phyloP scores from a whole-genome alignment of 2,329 filamentous ascomycete species.

The Calonectria pauciramosa region DNA sequence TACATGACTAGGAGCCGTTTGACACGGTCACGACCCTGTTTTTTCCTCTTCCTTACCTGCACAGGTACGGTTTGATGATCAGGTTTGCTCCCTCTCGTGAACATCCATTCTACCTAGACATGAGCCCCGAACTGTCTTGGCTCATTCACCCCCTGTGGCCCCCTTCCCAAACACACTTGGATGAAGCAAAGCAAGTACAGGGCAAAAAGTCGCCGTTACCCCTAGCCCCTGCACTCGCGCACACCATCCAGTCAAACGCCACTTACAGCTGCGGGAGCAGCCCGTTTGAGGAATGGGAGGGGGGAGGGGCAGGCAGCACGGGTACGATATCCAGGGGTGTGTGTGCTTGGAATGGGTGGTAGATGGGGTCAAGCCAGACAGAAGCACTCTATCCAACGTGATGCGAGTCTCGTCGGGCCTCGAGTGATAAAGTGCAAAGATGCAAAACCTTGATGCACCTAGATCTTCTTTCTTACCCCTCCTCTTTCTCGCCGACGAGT shows the following conservation, averaged over 20 bases:
- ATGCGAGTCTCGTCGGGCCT: conserved; percentile 5
- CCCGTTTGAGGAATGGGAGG: conserved; percentile 43
- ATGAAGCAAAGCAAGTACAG: not conserved
- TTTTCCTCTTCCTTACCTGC: not conserved
- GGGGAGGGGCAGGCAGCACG: conserved; percentile 9
- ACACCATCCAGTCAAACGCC: conserved; percentile 32
- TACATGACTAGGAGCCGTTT: not conserved
- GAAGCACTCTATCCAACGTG: not conserved
- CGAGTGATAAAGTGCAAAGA: not conserved
- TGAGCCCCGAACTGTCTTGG: conserved; percentile 9
- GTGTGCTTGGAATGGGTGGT: not conserved
- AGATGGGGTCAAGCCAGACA: not conserved
- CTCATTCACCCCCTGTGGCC: not conserved
- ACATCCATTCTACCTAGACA: not conserved
- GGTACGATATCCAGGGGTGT: not conserved
- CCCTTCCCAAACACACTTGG: not conserved
- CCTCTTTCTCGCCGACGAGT: not conserved
- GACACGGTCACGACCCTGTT: not conserved
- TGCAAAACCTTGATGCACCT: conserved; percentile 2
- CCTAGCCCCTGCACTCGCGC: conserved; percentile 34
- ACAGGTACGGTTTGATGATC: not conserved
- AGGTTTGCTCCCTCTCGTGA: not conserved
- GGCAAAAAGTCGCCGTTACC: not conserved
- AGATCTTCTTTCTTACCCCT: not conserved
- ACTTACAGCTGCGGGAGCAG: conserved; percentile 42